phyloP scores from a whole-genome alignment of 192 early-diverging fungal genomes.

The Lunasporangiospora selenospora region DNA sequence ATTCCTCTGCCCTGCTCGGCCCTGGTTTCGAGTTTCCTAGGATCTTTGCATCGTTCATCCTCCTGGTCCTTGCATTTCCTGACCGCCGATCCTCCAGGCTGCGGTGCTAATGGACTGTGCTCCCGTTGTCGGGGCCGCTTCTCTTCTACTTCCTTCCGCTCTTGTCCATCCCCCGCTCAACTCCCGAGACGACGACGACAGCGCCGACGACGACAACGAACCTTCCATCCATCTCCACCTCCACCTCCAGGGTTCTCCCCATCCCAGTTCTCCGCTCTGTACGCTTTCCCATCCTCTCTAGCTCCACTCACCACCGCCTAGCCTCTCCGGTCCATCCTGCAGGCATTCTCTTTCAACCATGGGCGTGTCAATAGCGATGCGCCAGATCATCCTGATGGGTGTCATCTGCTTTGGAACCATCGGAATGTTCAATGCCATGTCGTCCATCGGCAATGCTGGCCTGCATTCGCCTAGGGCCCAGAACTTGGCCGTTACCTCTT shows the following conservation, averaged over 20 bases:
- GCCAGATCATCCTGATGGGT: constrained; percentile 49
- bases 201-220: neutral
- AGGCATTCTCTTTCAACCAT: constrained; percentile 10
- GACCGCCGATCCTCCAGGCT: no score
- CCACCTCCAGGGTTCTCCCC: neutral
- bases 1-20: neutral
- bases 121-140: no score
- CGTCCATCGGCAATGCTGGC: constrained; percentile 43
- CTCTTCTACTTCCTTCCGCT: neutral
- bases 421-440: constrained; percentile 49
- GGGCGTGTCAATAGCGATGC: constrained; percentile 47
- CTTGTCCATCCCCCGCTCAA: neutral
- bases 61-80: no score
- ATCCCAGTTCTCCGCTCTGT: neutral
- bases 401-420: constrained; percentile 49
- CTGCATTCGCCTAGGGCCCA: constrained; percentile 42
- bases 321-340: neutral
- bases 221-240: constrained; percentile 1
- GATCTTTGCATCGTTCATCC: no score
- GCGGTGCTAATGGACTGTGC: no score
- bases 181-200: neutral
- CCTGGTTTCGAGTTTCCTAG: no score
- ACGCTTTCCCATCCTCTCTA: neutral
- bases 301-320: neutral
- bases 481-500: constrained; percentile 41